Conservation (phyloP, 768 basidiomycete species). For the Lactarius psammicola region DNA sequence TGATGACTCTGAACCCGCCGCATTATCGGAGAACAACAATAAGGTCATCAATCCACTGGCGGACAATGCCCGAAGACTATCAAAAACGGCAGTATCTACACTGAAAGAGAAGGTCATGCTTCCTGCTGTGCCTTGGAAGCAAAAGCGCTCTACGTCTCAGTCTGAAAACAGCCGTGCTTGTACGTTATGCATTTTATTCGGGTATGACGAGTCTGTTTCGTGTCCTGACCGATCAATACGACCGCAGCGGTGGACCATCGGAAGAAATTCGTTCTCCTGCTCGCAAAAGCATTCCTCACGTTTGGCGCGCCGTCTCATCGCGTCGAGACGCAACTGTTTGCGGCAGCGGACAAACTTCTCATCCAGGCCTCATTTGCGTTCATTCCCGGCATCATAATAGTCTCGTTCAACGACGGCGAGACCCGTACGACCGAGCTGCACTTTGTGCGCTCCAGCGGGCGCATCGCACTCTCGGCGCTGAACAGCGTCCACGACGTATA, state of each 20-base stretch:
- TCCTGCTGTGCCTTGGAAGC: slow-evolving; percentile 17
- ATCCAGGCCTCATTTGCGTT: slow-evolving; percentile 83
- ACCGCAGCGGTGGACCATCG: slow-evolving; percentile 29
- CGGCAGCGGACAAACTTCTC: slow-evolving; percentile 75
- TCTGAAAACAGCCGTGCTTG: slow-evolving; percentile 22
- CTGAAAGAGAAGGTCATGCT: slow-evolving; percentile 22
- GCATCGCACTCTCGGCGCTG: slow-evolving; percentile 78
- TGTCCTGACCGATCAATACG: neutral
- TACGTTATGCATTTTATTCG: neutral
- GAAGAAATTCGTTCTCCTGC: slow-evolving; percentile 75
- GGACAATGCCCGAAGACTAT: slow-evolving; percentile 2
- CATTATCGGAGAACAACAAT: neutral
- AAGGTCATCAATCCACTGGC: neutral
- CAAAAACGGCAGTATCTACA: slow-evolving; percentile 12
- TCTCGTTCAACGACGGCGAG: slow-evolving; percentile 76
- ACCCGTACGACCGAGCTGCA: slow-evolving; percentile 73
- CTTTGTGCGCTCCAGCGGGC: slow-evolving; percentile 80
- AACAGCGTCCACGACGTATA: slow-evolving; percentile 83
- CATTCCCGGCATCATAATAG: slow-evolving; percentile 73
- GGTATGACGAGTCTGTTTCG: too few relatives aligned
- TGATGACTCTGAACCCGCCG: neutral
- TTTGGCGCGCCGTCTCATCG: slow-evolving; percentile 95
- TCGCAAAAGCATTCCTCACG: slow-evolving; percentile 85
- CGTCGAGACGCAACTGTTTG: slow-evolving; percentile 82
- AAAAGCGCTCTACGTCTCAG: slow-evolving; percentile 10